Conservation (phyloP, 2,329 filamentous ascomycete species). For the Pseudogymnoascus sp. region DNA sequence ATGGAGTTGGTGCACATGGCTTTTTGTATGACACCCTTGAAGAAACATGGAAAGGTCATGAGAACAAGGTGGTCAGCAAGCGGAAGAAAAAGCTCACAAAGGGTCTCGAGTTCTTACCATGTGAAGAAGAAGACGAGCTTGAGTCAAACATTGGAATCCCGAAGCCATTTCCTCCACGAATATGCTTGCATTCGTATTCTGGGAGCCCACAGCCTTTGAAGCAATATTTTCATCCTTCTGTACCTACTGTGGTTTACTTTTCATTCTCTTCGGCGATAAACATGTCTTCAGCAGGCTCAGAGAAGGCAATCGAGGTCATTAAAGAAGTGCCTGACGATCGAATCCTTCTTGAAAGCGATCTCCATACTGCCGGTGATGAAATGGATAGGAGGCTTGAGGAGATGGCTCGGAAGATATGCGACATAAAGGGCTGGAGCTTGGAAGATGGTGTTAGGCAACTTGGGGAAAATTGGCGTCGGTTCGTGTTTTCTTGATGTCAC, state of each 20-base stretch:
- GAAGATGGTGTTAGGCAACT: constrained; percentile 62
- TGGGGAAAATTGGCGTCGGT: constrained; percentile 68
- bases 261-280: constrained; percentile 86
- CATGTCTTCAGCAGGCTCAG: constrained; percentile 46
- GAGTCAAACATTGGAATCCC: constrained; percentile 28
- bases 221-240: constrained; percentile 66
- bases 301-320: constrained; percentile 52
- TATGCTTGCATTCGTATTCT: constrained; percentile 92
- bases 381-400: constrained; percentile 76
- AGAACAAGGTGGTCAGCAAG: constrained; percentile 53
- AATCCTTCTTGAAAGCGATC: constrained; percentile 81
- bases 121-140: constrained; percentile 32
- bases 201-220: constrained; percentile 66
- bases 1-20: constrained; percentile 53
- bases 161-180: constrained; percentile 71
- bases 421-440: constrained; percentile 69
- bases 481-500: constrained; percentile 36
- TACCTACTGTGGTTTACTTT: constrained; percentile 75
- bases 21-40: constrained; percentile 58
- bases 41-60: constrained; percentile 63
- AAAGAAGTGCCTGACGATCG: constrained; percentile 67
- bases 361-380: constrained; percentile 70
- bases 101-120: constrained; percentile 18
- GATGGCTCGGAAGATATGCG: constrained; percentile 68
- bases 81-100: constrained; percentile 49